Evolutionary conservation across 2,329 filamentous ascomycete species (phyloP).

Genomic region (Calonectria pseudoreteaudii): DNA sequence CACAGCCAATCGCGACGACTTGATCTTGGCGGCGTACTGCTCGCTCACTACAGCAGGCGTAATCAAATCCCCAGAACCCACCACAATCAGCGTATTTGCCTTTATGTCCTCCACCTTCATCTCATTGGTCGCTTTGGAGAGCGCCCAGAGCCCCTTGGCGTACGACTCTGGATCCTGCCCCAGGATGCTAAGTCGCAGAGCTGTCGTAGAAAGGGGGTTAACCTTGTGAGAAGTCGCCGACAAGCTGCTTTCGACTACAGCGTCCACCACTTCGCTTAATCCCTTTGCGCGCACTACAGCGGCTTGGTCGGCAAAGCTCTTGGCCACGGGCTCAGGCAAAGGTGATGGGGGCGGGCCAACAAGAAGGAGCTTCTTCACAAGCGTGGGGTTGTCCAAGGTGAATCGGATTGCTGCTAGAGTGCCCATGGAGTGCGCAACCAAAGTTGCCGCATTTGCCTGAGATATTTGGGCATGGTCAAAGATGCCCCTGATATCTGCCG

Average conservation of each 20-base stretch:
- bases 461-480: conserved; percentile 49
- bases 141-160: conserved; percentile 63
- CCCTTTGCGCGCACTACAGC: conserved; percentile 55
- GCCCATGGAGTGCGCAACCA: conserved; percentile 65
- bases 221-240: conserved; percentile 25
- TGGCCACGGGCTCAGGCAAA: conserved; percentile 51
- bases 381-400: conserved; percentile 50
- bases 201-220: conserved; percentile 55
- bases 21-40: conserved; percentile 44
- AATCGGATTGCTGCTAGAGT: conserved; percentile 60
- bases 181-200: conserved; percentile 57
- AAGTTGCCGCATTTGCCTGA: conserved; percentile 45
- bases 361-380: conserved; percentile 59
- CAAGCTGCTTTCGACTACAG: conserved; percentile 43
- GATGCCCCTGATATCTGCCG: conserved; percentile 54
- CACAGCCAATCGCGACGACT: conserved; percentile 45
- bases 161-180: conserved; percentile 65
- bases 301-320: conserved; percentile 48
- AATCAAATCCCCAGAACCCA: conserved; percentile 59
- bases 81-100: conserved; percentile 54
- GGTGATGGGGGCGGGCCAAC: conserved; percentile 61
- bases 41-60: conserved; percentile 50
- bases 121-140: conserved; percentile 52
- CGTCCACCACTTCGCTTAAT: conserved; percentile 56
- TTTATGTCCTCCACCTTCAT: conserved; percentile 50